A percentile compares a stretch with the other conserved stretches of the same genome.
Conservation (phyloP, 768 basidiomycete species). For the Stropharia rugosoannulata region DNA sequence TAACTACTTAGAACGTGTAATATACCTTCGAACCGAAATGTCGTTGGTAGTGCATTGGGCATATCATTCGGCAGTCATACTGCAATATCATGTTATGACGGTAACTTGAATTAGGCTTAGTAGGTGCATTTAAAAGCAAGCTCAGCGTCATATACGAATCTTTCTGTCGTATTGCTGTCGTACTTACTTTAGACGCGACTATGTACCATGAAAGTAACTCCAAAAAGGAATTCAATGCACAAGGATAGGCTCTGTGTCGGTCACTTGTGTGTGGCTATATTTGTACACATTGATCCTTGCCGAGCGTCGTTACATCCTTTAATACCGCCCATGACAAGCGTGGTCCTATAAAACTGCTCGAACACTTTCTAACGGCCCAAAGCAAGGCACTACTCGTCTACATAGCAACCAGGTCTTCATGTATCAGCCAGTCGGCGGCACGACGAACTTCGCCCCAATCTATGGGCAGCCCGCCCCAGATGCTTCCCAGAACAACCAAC, state of each 20-base stretch:
- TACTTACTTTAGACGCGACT: too few species aligned
- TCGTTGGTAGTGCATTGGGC: neutral
- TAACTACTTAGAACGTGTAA: neutral
- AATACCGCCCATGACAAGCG: neutral
- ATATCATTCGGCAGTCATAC: neutral
- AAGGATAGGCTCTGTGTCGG: too few species aligned
- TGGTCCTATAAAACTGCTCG: neutral
- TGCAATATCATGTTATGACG: neutral
- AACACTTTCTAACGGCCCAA: neutral
- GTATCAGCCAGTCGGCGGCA: conserved; percentile 20
- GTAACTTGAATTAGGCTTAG: neutral
- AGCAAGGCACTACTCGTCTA: neutral
- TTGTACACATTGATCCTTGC: neutral
- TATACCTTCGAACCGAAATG: neutral
- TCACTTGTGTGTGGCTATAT: too few species aligned
- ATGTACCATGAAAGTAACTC: too few species aligned
- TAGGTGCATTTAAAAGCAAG: too few species aligned
- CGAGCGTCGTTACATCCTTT: neutral
- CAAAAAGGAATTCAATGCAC: too few species aligned
- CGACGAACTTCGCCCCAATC: conserved; percentile 35
- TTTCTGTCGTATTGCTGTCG: too few species aligned
- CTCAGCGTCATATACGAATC: too few species aligned
- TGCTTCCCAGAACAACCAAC: conserved; percentile 7
- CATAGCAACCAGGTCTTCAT: conserved; percentile 10
- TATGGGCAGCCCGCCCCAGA: conserved; percentile 32